Base-by-base conservation (phyloP, 2,329 filamentous ascomycete genomes). In the Fusarium sarcochroum region DNA sequence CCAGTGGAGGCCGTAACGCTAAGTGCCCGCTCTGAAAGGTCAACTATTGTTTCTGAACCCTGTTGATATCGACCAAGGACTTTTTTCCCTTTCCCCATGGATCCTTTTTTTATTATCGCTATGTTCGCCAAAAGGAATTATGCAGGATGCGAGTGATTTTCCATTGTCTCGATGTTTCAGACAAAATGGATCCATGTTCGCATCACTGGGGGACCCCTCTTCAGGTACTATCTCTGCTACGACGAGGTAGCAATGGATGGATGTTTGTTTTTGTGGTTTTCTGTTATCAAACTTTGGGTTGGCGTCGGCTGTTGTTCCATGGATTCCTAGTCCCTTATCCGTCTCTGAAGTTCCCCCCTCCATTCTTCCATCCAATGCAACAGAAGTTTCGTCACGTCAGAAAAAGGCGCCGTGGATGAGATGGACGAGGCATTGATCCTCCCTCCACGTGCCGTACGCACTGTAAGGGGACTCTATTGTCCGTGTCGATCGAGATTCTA, bases 401-500 rank as follows among this genome's bases (percentile, higher is more conserved):
- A 38, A 23, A 58, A 52, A 20, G 49, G 25, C 38, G 32, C 13
- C 30, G 21, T 27, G 23, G 7, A 49, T 30, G 44, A 48, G 47
- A 50, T 57, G 34, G 35, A 23, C 21, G 35, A 65, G 48, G 38
- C 32, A 52, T 67, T 63, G 52, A 59, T 51, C 21, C 35, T 48
- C 47, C 37, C 45, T 52, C 51, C 66, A 69, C 41, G 57, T 58
- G 50, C 63, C 34, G 42, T 49, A 53, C 61, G 32, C 50, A 61
- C 46, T 48, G 51, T 52, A 50, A 49, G 25, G 21, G 37, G 50
- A 40, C 23, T 38, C 20, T 44, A 51, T 61, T 69, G 51, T 48
- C 50, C 42, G 38, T 52, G 58, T 41, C 46, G 57, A 67, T 69
- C 62, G 49, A 69, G 57, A 67, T 63, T 63, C 49, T 34, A 46